A percentile compares a stretch with the other conserved stretches of the same genome.
phyloP scores from a whole-genome alignment of 1,284 basidiomycete species.

The Cryptococcus hybrid region DNA sequence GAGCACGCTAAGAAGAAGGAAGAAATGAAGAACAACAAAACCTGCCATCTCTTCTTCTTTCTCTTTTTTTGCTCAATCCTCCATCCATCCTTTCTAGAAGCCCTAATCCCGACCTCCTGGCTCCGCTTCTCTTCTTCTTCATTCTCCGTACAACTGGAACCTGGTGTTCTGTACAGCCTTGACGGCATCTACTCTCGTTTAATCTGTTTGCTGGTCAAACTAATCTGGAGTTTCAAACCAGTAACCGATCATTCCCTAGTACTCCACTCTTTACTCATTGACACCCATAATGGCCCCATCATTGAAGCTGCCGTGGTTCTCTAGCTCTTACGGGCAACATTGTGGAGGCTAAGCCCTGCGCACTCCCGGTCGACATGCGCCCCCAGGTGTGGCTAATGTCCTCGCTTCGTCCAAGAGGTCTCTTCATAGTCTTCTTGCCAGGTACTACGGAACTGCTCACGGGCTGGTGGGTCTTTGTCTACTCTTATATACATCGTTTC shows the following conservation, averaged over 20 bases:
- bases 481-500: neutral
- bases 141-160: slow-evolving; percentile 13
- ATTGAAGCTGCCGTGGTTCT: slow-evolving; percentile 26
- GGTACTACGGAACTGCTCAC: slow-evolving; percentile 34
- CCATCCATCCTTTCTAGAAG: neutral
- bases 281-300: slow-evolving; percentile 28
- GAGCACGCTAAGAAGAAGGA: neutral
- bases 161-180: slow-evolving; percentile 31
- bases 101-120: slow-evolving; percentile 3
- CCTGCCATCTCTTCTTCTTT: neutral
- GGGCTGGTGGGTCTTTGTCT: slow-evolving; percentile 30
- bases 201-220: neutral
- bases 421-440: slow-evolving; percentile 22
- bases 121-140: slow-evolving; percentile 2
- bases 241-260: too few relatives aligned
- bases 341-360: neutral
- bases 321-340: slow-evolving; percentile 20
- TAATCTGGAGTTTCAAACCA: neutral
- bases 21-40: neutral
- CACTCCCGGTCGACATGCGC: slow-evolving; percentile 37
- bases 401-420: slow-evolving; percentile 29
- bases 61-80: neutral
- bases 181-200: slow-evolving; percentile 31
- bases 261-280: neutral
- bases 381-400: slow-evolving; percentile 32